These are phyloP conservation scores for Tylopilus sp. DNA, from an alignment of 768 basidiomycete genomes.

Conservation along the genomic window DNA sequence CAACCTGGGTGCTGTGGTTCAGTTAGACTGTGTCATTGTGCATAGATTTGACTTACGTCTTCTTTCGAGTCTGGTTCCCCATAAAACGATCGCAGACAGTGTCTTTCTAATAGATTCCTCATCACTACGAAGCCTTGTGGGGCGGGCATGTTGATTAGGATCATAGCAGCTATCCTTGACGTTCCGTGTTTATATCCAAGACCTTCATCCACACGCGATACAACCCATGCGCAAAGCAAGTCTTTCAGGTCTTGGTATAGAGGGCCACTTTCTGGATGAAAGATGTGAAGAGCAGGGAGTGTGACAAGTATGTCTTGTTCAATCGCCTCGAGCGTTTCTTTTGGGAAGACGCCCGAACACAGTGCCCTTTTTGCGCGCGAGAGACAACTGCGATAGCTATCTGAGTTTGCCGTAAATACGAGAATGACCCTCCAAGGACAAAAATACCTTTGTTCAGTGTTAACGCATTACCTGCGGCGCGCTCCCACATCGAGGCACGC, in stretches of 20 bases:
- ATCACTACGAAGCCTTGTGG: constrained; percentile 77
- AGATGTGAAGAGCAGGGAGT: constrained; percentile 76
- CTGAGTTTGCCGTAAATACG: constrained; percentile 26
- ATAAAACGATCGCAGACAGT: constrained; percentile 83
- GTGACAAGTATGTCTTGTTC: constrained; percentile 75
- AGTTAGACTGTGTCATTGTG: constrained; percentile 25
- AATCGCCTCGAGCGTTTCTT: constrained; percentile 55
- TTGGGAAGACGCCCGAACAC: constrained; percentile 61
- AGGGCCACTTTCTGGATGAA: constrained; percentile 72
- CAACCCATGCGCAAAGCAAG: constrained; percentile 84
- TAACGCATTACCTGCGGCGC: constrained; percentile 79
- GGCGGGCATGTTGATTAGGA: constrained; percentile 76
- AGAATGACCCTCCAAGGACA: constrained; percentile 1
- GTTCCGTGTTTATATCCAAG: constrained; percentile 68
- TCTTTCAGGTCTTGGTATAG: constrained; percentile 80
- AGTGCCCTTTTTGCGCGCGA: constrained; percentile 73
- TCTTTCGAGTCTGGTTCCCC: constrained; percentile 66
- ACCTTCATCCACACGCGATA: constrained; percentile 79
- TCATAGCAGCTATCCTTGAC: constrained; percentile 80
- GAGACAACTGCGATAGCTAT: constrained; percentile 67
- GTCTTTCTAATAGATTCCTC: constrained; percentile 82
- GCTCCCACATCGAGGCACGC: constrained; percentile 79
- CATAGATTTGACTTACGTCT: constrained; percentile 56
- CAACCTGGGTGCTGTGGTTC: constrained; percentile 51
- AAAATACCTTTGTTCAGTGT: constrained; percentile 73